Evolutionary conservation across 306 rosid species (phyloP), one percentile per base, ranked within the genome.

Genomic region (Crataegus laevigata): DNA sequence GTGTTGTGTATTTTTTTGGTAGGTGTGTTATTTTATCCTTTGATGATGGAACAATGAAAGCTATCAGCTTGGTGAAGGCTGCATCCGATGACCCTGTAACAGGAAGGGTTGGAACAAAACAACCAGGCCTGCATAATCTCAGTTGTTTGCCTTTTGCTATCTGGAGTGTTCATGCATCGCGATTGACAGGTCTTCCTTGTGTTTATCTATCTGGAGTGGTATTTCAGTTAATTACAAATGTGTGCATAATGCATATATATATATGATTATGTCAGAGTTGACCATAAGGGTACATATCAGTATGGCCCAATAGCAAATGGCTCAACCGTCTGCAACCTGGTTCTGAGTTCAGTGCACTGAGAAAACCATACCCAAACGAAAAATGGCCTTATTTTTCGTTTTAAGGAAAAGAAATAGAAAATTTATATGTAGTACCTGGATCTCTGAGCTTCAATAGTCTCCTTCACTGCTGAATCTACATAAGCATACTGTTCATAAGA

Each of bases 31-130:
- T 94, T 77, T 80, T 94, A 86, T 83, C 96, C 75, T 92, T 86
- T 77, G 97, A 94, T 82, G 99, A 94, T 77, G 99, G 97, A 79
- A 83, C 97, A 71, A 82, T 94, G 86, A 90, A 85, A 82, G 86
- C 83, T 73, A 72, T 92, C 82, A 88, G 97, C 91, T 76, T 94
- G 88, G 57, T 51, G 24, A 88, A 87, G 88, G 89, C 91, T 80
- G 96, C 96, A 54, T 83, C 71, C 80, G 97, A 94, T 72, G 75
- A 84, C 63, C 96, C 96, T 18, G 88, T 84, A 75, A 90, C 83
- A 32, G 99, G 99, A 73, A 85, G 83, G 76, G 78, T 52, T 61
- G 93, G 91, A 52, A 84, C 85, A 79, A 91, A 82, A 73, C 93
- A 85, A 75, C 93, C 85, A n/a, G 91, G 96, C 57, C 68, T 90